Evolutionary conservation across 2,329 filamentous ascomycete genomes (phyloP).

Genomic region (Penicillium sp.): DNA sequence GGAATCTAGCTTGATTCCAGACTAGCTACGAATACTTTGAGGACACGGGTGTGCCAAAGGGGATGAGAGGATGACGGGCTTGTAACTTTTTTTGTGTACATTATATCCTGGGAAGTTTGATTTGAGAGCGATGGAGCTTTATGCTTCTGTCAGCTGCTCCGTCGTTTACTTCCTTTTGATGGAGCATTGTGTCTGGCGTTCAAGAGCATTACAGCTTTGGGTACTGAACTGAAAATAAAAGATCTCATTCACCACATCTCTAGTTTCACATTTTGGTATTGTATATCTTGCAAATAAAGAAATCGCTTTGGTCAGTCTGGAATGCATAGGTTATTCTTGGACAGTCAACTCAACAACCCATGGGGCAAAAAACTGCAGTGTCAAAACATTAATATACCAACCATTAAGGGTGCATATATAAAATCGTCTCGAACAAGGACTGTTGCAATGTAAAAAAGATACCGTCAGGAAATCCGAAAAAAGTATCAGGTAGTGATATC

Average conservation of each 20-base stretch:
- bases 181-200: constrained; percentile 30
- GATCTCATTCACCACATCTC: constrained; percentile 9
- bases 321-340: background rate
- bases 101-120: constrained; percentile 21
- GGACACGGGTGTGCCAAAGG: background rate
- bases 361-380: background rate
- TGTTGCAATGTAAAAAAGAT: background rate
- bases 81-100: constrained; percentile 23
- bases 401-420: background rate
- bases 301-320: background rate
- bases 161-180: constrained; percentile 15
- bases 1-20: background rate
- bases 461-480: background rate
- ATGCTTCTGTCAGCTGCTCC: constrained; percentile 10
- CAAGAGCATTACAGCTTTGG: constrained; percentile 22
- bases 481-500: background rate
- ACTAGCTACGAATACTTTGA: background rate
- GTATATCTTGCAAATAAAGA: background rate
- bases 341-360: background rate
- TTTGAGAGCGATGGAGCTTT: constrained; percentile 1
- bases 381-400: background rate
- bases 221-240: constrained; percentile 24
- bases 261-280: background rate
- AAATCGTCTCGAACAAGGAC: background rate
- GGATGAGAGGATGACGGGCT: background rate